phyloP scores from a whole-genome alignment of 2,329 filamentous ascomycete genomes.

The Aspergillus sp. region DNA sequence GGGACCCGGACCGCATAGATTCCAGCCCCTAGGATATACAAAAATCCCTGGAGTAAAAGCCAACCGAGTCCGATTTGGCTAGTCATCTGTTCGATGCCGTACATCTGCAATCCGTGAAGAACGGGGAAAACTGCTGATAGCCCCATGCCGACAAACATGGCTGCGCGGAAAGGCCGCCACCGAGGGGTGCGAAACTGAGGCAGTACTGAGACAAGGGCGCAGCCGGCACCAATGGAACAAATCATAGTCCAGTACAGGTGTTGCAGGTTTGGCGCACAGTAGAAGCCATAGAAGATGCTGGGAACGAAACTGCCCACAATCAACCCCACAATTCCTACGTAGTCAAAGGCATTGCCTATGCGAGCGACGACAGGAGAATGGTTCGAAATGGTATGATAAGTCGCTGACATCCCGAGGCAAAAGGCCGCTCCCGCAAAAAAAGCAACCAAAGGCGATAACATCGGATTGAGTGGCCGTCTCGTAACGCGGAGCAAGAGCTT shows the following conservation, averaged over 20 bases:
- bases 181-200: conserved; percentile 78
- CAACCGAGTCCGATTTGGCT: conserved; percentile 74
- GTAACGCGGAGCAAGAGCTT: conserved; percentile 61
- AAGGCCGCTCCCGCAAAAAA: conserved; percentile 71
- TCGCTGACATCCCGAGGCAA: conserved; percentile 76
- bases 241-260: conserved; percentile 75
- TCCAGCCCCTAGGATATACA: conserved; percentile 82
- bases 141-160: conserved; percentile 87
- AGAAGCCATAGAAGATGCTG: conserved; percentile 82
- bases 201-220: conserved; percentile 69
- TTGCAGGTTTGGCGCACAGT: conserved; percentile 62
- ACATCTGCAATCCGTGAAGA: conserved; percentile 65
- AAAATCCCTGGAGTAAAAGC: conserved; percentile 70
- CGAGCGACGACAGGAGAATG: conserved; percentile 73
- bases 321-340: conserved; percentile 84
- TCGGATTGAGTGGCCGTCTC: conserved; percentile 58
- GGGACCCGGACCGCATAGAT: conserved; percentile 84
- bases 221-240: conserved; percentile 68
- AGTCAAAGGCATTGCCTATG: conserved; percentile 90
- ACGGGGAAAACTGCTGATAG: conserved; percentile 79
- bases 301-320: conserved; percentile 92
- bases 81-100: conserved; percentile 63
- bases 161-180: conserved; percentile 78
- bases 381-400: conserved; percentile 79
- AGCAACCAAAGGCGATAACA: conserved; percentile 69